Evolutionary conservation across 2,329 filamentous ascomycete species (phyloP), one percentile per base, ranked within the genome.

Genomic region (Ophiocordyceps camponoti-saundersi): DNA sequence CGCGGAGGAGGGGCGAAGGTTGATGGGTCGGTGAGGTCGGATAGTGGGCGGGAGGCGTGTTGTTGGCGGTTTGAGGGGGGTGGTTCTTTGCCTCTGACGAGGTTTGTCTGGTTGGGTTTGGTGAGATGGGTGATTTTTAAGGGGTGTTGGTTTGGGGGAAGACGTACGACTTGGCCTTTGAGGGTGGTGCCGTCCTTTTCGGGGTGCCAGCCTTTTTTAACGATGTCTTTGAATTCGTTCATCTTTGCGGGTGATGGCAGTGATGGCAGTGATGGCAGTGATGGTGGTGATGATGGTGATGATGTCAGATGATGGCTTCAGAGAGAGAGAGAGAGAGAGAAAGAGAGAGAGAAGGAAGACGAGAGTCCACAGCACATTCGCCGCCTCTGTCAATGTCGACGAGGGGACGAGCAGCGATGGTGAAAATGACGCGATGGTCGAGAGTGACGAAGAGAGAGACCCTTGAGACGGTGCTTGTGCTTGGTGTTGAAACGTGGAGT

Each of bases 1-100:
- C 77, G 89, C 0, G 88, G 88, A 23, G 88, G 88, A 22, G 87
- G 85, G 2, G 77, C 86, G 59, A 94, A 95, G 16, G 78, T 75
- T 1, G 76, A 62, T 1, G 86, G 88, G 58, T 95, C 87, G 59
- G 78, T 80, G 29, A 95, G 71, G 3, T 77, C 71, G 10, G 78
- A 70, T 42, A 93, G 65, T 1, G 88, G 87, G 16, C 71, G 69
- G 30, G 74, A 64, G 42, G 65, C 61, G 52, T 70, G 67, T 1
- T 36, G 32, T 13, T 36, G 57, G 51, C 16, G 58, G 55, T 36
- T 36, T 10, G 15, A 36, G 32, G 32, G 32, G 12, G 32, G 29
- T 6, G 12, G 12, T 26, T 59, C 56, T 30, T 65, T 64, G 46
- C 61, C 62, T 49, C 69, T 65, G 42, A 66, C 64, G 18, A 32